Evolutionary conservation across 352 stramenopile genomes (phyloP).

Genomic region (Globisporangium sylvaticum): DNA sequence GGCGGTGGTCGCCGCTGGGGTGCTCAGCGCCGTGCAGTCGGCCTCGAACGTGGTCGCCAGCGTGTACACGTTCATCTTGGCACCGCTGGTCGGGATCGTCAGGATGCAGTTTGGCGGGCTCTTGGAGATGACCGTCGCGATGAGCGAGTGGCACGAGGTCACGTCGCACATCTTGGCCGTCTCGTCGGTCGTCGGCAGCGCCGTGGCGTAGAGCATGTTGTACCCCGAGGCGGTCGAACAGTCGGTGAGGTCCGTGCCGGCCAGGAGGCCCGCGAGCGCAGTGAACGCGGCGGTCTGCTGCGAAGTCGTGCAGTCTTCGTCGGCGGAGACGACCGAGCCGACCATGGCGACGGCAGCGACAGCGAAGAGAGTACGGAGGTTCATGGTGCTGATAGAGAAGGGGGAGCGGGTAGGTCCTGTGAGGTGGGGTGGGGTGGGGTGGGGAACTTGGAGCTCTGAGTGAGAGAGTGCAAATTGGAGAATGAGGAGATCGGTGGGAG

Average conservation of each 20-base stretch:
- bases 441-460: conserved; percentile 12
- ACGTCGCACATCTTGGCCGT: conserved; percentile 31
- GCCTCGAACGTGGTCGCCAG: conserved; percentile 54
- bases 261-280: conserved; percentile 23
- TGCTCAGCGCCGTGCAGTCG: conserved; percentile 20
- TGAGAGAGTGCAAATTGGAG: conserved; percentile 11
- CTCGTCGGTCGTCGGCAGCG: conserved; percentile 26
- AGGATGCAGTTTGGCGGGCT: conserved; percentile 28
- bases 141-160: conserved; percentile 28
- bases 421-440: neutral
- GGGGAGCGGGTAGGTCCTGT: neutral
- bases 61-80: conserved; percentile 34
- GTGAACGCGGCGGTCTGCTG: conserved; percentile 24
- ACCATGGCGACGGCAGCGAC: conserved; percentile 24
- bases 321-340: conserved; percentile 5
- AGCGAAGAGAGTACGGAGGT: conserved; percentile 1
- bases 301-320: conserved; percentile 16
- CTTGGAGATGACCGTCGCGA: conserved; percentile 24
- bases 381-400: neutral
- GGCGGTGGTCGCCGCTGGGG: neutral
- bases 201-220: conserved; percentile 33
- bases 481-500: conserved; percentile 1
- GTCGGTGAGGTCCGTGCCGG: conserved; percentile 16
- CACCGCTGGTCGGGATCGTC: conserved; percentile 12
- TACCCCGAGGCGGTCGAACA: conserved; percentile 26